Evolutionary conservation across 2,329 filamentous ascomycete genomes (phyloP).

Genomic region (Trichoderma cornu-damae): DNA sequence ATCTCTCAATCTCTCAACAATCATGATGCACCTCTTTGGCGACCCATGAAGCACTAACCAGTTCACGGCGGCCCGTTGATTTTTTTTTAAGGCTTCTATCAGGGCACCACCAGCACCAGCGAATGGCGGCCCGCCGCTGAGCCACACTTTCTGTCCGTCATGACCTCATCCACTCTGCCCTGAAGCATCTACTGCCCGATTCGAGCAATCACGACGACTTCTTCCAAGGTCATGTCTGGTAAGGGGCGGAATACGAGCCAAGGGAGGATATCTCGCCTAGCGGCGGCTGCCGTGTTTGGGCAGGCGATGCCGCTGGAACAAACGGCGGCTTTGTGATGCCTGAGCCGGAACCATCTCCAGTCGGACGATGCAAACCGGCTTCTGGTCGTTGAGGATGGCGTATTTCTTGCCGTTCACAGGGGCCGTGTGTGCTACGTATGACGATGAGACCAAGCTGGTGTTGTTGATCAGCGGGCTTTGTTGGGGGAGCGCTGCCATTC

Average conservation of each 20-base stretch:
- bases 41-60: too few relatives aligned
- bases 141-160: conserved; percentile 1
- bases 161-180: conserved; percentile 7
- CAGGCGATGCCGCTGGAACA: conserved; percentile 1
- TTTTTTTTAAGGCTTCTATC: background rate
- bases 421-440: conserved; percentile 15
- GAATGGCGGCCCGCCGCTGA: background rate
- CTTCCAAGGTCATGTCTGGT: background rate
- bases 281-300: conserved; percentile 5
- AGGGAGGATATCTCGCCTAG: background rate
- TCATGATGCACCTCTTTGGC: background rate
- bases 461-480: conserved; percentile 9
- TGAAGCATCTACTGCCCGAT: conserved; percentile 2
- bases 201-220: background rate
- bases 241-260: background rate
- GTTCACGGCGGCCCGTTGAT: background rate
- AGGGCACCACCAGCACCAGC: background rate
- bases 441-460: conserved; percentile 12
- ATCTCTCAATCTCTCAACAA: background rate
- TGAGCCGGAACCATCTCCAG: background rate
- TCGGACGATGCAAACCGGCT: conserved; percentile 1
- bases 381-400: background rate
- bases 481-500: background rate
- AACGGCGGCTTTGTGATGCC: conserved; percentile 4
- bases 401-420: background rate